phyloP scores from a whole-genome alignment of 768 basidiomycete genomes.

The Hericium rajendrae region DNA sequence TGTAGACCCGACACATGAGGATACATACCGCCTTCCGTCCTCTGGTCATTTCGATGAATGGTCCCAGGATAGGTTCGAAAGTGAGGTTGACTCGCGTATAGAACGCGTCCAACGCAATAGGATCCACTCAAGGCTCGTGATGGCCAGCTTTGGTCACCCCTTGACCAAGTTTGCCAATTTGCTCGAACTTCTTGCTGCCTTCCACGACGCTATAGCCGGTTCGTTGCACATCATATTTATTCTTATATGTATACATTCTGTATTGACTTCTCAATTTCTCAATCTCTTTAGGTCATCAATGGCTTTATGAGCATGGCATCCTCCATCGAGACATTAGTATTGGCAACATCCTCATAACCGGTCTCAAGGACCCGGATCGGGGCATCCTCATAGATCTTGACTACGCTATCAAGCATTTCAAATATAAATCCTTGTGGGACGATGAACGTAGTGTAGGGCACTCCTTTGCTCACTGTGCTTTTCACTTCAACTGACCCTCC shows the following conservation, averaged over 20 bases:
- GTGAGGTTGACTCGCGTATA: too few relatives aligned
- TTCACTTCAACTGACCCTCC: not conserved
- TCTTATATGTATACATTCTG: not conserved
- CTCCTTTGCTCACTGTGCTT: not conserved
- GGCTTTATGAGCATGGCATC: not conserved
- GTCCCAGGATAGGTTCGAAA: not conserved
- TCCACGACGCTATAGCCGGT: not conserved
- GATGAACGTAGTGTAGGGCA: not conserved
- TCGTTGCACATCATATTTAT: not conserved
- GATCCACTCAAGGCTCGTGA: not conserved
- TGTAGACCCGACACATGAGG: too few relatives aligned
- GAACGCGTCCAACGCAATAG: not conserved
- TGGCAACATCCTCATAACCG: not conserved
- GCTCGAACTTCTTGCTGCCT: not conserved
- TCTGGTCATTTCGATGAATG: not conserved
- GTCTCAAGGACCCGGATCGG: not conserved
- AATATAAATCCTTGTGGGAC: not conserved
- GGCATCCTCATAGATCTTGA: not conserved
- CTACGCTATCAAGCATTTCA: not conserved
- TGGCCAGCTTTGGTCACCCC: not conserved
- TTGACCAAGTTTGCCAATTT: not conserved
- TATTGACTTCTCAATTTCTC: not conserved
- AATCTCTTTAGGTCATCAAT: conserved; percentile 1
- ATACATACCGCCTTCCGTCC: not conserved
- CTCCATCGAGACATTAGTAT: conserved; percentile 5